Evolutionary conservation across 2,329 filamentous ascomycete species (phyloP), one percentile per base, ranked within the genome.

Genomic region (Xylaria sp.): DNA sequence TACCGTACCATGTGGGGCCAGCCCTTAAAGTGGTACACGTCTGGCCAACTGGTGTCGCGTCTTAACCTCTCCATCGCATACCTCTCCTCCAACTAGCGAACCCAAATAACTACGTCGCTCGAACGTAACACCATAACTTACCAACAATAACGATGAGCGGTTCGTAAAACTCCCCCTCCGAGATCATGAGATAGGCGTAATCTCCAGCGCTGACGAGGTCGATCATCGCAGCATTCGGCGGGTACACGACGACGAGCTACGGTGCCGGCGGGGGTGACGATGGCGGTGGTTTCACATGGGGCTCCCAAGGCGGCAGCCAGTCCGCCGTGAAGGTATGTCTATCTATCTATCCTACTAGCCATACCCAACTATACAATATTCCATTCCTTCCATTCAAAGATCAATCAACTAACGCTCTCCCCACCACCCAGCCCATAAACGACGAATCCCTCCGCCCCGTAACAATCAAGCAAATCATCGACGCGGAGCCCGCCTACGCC

Each of bases 391-490:
- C 12, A 42, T 17, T 12, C 12, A 5, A 34, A 27, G 5, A 17
- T 21, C 34, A 51, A 32, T 61, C n/a, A 36, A 34, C 34, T 27
- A 45, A 19, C 19, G 55, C n/a, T 5, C 71, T 64, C 68, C 61
- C 30, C 9, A n/a, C 19, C 42, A 17, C 27, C 34, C 68, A 89
- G 85, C 82, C 84, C 68, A 92, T 92, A 79, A 86, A 87, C 74
- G 93, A 97, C 81, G 93, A 98, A 76, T 94, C 93, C 21, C 87
- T 99, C 61, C 92, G 96, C 53, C 94, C 96, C 0, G 92, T 98
- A 55, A 99, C 96, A 11, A 93, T 98, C 82, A 98, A 98, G 81
- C 96, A 99, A 82, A 88, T 98, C 66, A 84, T 94, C 77, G 93
- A 97, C 71, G 93, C 93, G 71, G 86, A 92, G 71, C 91, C 71